These are phyloP conservation scores for Rutstroemia sp. DNA, from an alignment of 2,329 filamentous ascomycete species.

Conservation along the genomic window DNA sequence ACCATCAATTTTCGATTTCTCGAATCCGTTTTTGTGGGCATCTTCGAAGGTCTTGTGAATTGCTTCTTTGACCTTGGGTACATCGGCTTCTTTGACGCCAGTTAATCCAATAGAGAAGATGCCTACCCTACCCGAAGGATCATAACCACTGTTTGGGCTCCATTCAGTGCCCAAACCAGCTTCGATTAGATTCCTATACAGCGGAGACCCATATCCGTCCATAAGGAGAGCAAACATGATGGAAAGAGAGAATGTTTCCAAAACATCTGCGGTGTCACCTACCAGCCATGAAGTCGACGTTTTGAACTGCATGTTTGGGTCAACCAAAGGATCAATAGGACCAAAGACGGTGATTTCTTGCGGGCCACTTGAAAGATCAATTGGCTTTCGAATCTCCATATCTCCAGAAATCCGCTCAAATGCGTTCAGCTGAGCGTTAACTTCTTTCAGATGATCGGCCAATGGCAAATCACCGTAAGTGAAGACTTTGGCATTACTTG, in stretches of 20 bases:
- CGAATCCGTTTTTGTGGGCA: constrained; percentile 70
- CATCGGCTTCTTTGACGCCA: constrained; percentile 76
- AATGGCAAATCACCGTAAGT: constrained; percentile 94
- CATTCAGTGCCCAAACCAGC: constrained; percentile 86
- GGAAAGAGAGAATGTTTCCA: constrained; percentile 82
- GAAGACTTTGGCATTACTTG: constrained; percentile 92
- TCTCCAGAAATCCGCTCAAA: constrained; percentile 69
- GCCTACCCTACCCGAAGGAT: constrained; percentile 65
- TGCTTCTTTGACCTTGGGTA: constrained; percentile 66
- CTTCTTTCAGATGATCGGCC: constrained; percentile 68
- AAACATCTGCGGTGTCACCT: constrained; percentile 71
- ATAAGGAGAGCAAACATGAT: constrained; percentile 78
- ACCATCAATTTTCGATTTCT: constrained; percentile 83
- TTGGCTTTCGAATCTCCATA: constrained; percentile 66
- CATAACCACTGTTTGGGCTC: constrained; percentile 90
- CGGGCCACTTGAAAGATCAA: constrained; percentile 61
- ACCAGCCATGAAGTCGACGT: constrained; percentile 91
- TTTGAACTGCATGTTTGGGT: constrained; percentile 82
- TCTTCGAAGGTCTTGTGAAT: constrained; percentile 67
- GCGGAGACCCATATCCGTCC: constrained; percentile 89
- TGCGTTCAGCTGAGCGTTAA: constrained; percentile 63
- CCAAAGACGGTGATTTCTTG: constrained; percentile 65
- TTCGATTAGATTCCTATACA: constrained; percentile 86
- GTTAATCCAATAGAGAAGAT: constrained; percentile 89
- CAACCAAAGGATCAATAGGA: constrained; percentile 79